Base-by-base conservation (phyloP, 352 stramenopile species). In the Pythium grandisporangium region DNA sequence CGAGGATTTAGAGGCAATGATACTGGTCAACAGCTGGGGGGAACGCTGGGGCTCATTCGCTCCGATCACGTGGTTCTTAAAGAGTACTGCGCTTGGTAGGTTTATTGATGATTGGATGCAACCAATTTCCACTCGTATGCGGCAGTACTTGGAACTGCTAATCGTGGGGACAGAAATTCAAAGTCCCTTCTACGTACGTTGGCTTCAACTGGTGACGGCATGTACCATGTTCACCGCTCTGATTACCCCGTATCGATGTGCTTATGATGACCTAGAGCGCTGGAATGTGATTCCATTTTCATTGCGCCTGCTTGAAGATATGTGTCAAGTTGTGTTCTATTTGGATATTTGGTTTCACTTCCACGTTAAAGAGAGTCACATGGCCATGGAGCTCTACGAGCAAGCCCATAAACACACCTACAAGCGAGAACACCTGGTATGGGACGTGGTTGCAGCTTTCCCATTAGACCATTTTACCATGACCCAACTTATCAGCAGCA, bases 311-410 rank as follows among this genome's bases (percentile, higher is more conserved):
- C 14, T 62, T 6, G 70, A 83, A 42, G 35, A 27, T 14, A 12
- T 70, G 11, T 78, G 64, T 38, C 66, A 80, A 22, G 7, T 68
- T n/a, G 55, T 67, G 2, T 77, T 71, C 34, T 77, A 55, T 58
- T 35, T 48, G 20, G 69, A 82, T 19, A 70, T 82, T 39, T 79
- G 63, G 66, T 75, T 79, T 42, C 61, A 79, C 26, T 84, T 80
- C 27, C 63, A 69, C 8, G 61, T 79, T n/a, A 42, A 55, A 2
- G 50, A 53, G 20, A 83, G 67, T 45, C 59, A 69, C 33, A 46
- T 39, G 5, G 64, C 70, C 2, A 77, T 83, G 65, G 70, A 80
- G 22, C 37, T 83, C 11, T 80, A 78, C 30, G 64, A 80, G 30
- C 70, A 83, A 46, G 67, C 75, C 20, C 70, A 83, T 23, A 38